Conservation (phyloP, 352 stramenopile species). For the Globisporangium splendens region DNA sequence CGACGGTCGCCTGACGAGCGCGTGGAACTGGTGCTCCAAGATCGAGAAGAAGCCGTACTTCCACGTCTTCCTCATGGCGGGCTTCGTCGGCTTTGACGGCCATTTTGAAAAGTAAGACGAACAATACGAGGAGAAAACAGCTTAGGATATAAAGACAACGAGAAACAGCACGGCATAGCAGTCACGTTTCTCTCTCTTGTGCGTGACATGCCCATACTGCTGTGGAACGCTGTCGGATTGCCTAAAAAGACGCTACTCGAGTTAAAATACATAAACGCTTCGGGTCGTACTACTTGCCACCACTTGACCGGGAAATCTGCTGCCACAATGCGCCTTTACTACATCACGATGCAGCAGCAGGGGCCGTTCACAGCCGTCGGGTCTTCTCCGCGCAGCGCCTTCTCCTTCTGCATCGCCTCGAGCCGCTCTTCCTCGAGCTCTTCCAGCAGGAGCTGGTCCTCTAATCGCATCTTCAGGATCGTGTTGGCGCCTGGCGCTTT, state of each 20-base stretch:
- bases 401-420: constrained; percentile 53
- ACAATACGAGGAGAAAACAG: too few relatives aligned
- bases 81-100: constrained; percentile 92
- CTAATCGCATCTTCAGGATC: constrained; percentile 68
- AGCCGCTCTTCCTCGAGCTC: constrained; percentile 55
- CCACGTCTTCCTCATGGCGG: constrained; percentile 89
- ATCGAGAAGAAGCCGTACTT: constrained; percentile 91
- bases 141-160: too few relatives aligned
- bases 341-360: constrained; percentile 73
- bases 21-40: constrained; percentile 92
- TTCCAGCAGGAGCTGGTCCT: constrained; percentile 53
- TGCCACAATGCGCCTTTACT: constrained; percentile 5
- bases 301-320: too few relatives aligned
- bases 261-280: too few relatives aligned
- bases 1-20: constrained; percentile 88
- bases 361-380: constrained; percentile 21
- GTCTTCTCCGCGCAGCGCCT: constrained; percentile 26
- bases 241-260: too few relatives aligned
- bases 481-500: constrained; percentile 52
- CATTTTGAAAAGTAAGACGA: constrained; percentile 82
- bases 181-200: too few relatives aligned
- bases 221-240: too few relatives aligned
- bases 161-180: too few relatives aligned
- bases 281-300: too few relatives aligned
- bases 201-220: too few relatives aligned